phyloP scores from a whole-genome alignment of 169 alveolate genomes.

The Plasmodium malariae region DNA sequence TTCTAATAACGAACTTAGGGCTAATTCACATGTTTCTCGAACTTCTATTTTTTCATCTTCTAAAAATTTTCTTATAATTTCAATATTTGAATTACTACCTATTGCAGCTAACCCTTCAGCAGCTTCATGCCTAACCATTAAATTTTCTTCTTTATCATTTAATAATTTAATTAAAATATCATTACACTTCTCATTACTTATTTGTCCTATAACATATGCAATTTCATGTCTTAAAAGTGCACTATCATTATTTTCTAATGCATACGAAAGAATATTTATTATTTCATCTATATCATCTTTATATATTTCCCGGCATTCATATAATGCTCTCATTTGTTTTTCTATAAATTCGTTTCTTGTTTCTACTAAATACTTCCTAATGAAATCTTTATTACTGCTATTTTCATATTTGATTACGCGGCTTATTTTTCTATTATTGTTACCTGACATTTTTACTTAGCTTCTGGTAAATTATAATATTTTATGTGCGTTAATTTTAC shows the following conservation, averaged over 20 bases:
- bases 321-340: conserved; percentile 76
- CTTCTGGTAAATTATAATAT: neutral
- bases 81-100: conserved; percentile 81
- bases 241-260: conserved; percentile 49
- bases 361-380: conserved; percentile 48
- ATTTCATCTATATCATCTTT: conserved; percentile 69
- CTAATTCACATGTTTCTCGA: conserved; percentile 48
- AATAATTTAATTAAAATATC: conserved; percentile 80
- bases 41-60: conserved; percentile 70
- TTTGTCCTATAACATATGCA: conserved; percentile 93
- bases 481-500: too few species aligned
- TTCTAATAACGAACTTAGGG: conserved; percentile 63
- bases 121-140: conserved; percentile 93
- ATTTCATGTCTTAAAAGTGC: conserved; percentile 90
- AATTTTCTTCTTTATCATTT: conserved; percentile 86
- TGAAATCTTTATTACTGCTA: conserved; percentile 68
- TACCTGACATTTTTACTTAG: neutral
- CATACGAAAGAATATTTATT: conserved; percentile 62
- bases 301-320: conserved; percentile 73
- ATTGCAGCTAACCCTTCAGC: conserved; percentile 89
- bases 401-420: conserved; percentile 67
- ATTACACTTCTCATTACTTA: conserved; percentile 84
- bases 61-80: conserved; percentile 80
- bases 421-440: neutral
- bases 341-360: conserved; percentile 68